Evolutionary conservation across 2,329 filamentous ascomycete species (phyloP).

Genomic region (Biscogniauxia sp.): DNA sequence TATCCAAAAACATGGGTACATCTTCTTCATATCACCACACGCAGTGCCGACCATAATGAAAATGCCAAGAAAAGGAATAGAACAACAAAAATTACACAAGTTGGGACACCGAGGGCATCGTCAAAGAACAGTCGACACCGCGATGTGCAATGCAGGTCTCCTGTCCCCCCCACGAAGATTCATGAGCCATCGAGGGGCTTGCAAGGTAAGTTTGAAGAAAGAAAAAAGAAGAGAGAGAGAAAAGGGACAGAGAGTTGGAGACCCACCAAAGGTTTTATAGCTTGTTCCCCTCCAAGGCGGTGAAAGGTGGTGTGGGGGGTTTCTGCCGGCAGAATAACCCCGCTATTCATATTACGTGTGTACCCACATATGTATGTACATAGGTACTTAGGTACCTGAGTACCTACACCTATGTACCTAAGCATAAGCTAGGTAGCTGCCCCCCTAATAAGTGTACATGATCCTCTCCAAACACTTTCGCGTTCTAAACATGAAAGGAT

Average conservation of each 20-base stretch:
- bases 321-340: background rate
- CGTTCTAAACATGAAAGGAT: no score
- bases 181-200: slow-evolving; percentile 4
- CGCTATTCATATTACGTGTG: no score
- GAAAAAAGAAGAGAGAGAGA: slow-evolving; percentile 4
- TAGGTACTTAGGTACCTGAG: no score
- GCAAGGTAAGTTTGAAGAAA: slow-evolving; percentile 12
- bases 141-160: slow-evolving; percentile 9
- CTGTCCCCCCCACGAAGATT: slow-evolving; percentile 5
- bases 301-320: background rate
- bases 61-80: background rate
- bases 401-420: no score
- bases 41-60: slow-evolving; percentile 6
- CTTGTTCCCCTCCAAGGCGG: background rate
- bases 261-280: background rate
- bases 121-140: slow-evolving; percentile 6
- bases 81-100: slow-evolving; percentile 7
- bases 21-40: slow-evolving; percentile 10
- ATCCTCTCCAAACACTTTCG: no score
- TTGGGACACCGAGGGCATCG: slow-evolving; percentile 1
- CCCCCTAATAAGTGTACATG: background rate
- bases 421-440: no score
- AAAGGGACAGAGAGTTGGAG: background rate
- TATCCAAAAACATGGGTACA: background rate
- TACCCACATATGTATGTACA: no score